phyloP scores from a whole-genome alignment of 2,329 filamentous ascomycete genomes.

The Nigrospora oryzae region DNA sequence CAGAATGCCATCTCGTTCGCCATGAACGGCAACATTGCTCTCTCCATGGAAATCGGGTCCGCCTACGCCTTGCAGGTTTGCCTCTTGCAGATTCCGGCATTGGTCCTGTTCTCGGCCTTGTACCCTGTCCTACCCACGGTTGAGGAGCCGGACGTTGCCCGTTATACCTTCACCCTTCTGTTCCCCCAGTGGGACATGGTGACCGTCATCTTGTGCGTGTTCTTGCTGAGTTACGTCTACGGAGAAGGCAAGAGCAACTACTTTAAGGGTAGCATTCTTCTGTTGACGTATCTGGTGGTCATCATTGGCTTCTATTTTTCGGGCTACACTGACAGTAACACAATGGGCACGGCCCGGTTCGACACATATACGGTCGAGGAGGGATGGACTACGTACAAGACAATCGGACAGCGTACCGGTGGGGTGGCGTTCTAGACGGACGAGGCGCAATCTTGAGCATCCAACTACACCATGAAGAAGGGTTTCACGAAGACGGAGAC shows the following conservation, averaged over 20 bases:
- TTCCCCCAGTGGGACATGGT: conserved; percentile 99
- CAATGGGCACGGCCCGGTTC: conserved; percentile 39
- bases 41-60: conserved; percentile 98
- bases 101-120: conserved; percentile 84
- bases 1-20: conserved; percentile 97
- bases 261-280: conserved; percentile 95
- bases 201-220: conserved; percentile 90
- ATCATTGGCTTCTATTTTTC: conserved; percentile 88
- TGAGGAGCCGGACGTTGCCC: conserved; percentile 30
- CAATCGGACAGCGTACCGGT: conserved; percentile 36
- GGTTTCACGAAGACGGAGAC: no score
- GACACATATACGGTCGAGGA: conserved; percentile 44
- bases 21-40: conserved; percentile 98
- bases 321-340: conserved; percentile 34
- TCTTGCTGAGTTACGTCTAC: conserved; percentile 94
- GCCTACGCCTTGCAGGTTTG: conserved; percentile 96
- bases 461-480: no score
- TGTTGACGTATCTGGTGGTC: conserved; percentile 89
- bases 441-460: no score
- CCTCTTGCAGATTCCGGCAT: conserved; percentile 82
- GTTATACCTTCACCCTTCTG: conserved; percentile 74
- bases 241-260: conserved; percentile 99
- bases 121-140: conserved; percentile 40
- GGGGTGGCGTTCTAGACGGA: conserved; percentile 23
- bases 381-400: conserved; percentile 42